These are phyloP conservation scores for Candida ovalis DNA, from an alignment of 805 yeast genomes.

Conservation along the genomic window DNA sequence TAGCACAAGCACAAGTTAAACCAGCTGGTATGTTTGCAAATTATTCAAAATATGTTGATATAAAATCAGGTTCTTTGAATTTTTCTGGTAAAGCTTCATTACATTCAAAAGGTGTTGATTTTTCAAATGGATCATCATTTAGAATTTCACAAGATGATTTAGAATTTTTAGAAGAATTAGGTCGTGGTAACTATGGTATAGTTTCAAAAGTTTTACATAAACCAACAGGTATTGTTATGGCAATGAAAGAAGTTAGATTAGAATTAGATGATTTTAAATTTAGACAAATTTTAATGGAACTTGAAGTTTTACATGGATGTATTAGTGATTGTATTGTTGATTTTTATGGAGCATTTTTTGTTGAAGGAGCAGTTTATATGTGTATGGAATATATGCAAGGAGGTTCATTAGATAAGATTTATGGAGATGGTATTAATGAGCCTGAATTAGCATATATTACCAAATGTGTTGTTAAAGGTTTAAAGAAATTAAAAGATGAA, in stretches of 20 bases:
- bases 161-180: constrained; percentile 80
- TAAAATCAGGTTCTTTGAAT: constrained; percentile 86
- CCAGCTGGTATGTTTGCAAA: constrained; percentile 70
- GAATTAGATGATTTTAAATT: constrained; percentile 94
- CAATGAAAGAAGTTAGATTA: constrained; percentile 93
- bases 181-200: constrained; percentile 95
- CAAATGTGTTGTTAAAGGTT: constrained; percentile 74
- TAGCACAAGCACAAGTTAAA: constrained; percentile 25
- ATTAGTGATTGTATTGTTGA: constrained; percentile 89
- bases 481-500: constrained; percentile 78
- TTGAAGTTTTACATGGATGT: constrained; percentile 90
- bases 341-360: constrained; percentile 95
- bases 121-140: constrained; percentile 83
- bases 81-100: constrained; percentile 92
- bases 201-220: constrained; percentile 90
- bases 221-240: constrained; percentile 91
- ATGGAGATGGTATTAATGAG: constrained; percentile 73
- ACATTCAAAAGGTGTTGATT: constrained; percentile 89
- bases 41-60: constrained; percentile 84
- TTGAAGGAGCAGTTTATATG: constrained; percentile 97
- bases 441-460: constrained; percentile 76
- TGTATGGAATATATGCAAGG: constrained; percentile 99
- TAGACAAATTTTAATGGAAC: constrained; percentile 92
- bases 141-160: constrained; percentile 81
- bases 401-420: constrained; percentile 85